Percentiles rank a stretch among this genome's conserved stretches.
Evolutionary conservation across 805 yeast species (phyloP).

Genomic region (Barnettozyma sp.): DNA sequence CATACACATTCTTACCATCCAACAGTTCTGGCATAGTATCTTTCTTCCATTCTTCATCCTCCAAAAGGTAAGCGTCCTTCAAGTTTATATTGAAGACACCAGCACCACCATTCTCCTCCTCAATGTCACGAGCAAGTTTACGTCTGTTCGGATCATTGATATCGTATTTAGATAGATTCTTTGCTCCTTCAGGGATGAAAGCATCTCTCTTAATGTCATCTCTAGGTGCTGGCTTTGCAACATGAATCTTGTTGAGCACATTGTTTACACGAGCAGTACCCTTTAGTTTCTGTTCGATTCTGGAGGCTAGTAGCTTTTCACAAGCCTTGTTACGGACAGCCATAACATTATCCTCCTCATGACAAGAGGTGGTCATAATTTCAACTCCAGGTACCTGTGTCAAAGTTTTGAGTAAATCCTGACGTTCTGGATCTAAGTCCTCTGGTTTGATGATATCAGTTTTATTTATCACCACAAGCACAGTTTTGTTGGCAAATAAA

Average conservation of each 20-base stretch:
- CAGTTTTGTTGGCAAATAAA: constrained; percentile 92
- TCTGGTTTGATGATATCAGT: constrained; percentile 83
- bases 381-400: constrained; percentile 73
- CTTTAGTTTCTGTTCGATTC: constrained; percentile 95
- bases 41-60: constrained; percentile 96
- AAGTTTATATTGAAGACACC: constrained; percentile 94
- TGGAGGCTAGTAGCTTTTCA: constrained; percentile 88
- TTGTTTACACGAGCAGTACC: constrained; percentile 83
- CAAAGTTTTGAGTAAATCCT: constrained; percentile 61
- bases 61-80: constrained; percentile 85
- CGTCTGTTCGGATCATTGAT: constrained; percentile 76
- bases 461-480: constrained; percentile 91
- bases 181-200: constrained; percentile 72
- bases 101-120: constrained; percentile 95
- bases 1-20: constrained; percentile 95
- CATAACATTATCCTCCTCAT: constrained; percentile 92
- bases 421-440: constrained; percentile 73
- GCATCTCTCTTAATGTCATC: constrained; percentile 81
- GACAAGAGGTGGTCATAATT: constrained; percentile 88
- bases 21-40: constrained; percentile 95
- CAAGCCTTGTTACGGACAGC: constrained; percentile 94
- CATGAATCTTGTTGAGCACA: constrained; percentile 92
- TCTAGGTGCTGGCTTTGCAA: constrained; percentile 81
- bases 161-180: constrained; percentile 59
- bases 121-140: constrained; percentile 78